Conservation (phyloP, 345 rosid species). For the Eucalyptus leucophloia region DNA sequence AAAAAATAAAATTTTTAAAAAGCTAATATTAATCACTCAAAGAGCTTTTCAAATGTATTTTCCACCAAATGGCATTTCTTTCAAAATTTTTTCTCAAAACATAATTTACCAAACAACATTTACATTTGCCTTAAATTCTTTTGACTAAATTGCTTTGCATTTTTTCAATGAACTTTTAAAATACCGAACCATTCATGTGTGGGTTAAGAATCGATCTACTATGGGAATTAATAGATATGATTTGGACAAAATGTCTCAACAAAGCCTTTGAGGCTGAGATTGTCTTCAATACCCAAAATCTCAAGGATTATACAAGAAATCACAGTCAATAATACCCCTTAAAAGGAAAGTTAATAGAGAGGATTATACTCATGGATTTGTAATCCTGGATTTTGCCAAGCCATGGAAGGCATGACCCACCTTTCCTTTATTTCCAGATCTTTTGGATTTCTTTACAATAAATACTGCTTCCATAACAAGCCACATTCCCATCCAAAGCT, state of each 20-base stretch:
- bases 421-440: not conserved
- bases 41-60: too few relatives aligned
- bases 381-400: not conserved
- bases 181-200: too few relatives aligned
- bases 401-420: not conserved
- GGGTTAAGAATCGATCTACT: not conserved
- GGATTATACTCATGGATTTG: too few relatives aligned
- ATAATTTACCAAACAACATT: accelerated
- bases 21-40: too few relatives aligned
- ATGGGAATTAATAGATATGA: not conserved
- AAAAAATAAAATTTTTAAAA: too few relatives aligned
- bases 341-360: not conserved
- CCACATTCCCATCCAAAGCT: not conserved
- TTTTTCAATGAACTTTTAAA: too few relatives aligned
- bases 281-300: not conserved
- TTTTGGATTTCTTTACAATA: not conserved
- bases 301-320: not conserved
- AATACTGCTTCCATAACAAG: not conserved
- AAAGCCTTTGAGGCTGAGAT: not conserved
- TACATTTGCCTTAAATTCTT: too few relatives aligned
- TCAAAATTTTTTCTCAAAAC: too few relatives aligned
- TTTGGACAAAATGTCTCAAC: not conserved
- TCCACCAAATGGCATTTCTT: accelerated
- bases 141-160: too few relatives aligned
- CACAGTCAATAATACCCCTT: too few relatives aligned